Evolutionary conservation across 139 green algal species (phyloP).

Genomic region (Ostreobium quekettii): DNA sequence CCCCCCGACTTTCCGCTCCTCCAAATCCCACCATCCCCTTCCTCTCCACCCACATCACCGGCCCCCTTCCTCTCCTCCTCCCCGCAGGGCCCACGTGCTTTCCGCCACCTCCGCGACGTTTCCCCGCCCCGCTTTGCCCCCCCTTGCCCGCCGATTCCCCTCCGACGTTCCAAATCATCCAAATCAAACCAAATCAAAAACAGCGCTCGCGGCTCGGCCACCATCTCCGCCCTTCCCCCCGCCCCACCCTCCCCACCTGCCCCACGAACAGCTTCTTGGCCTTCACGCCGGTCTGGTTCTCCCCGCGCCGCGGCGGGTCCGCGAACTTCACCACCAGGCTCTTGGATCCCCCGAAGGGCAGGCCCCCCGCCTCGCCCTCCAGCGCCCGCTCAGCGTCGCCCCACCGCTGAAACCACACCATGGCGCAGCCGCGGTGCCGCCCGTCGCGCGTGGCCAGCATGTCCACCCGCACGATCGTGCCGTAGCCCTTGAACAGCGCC

Average conservation of each 20-base stretch:
- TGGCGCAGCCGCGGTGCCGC: slow-evolving; percentile 60
- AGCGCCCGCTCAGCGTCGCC: slow-evolving; percentile 55
- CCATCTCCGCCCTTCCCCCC: neutral
- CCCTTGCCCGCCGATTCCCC: no score
- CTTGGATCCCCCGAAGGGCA: slow-evolving; percentile 1
- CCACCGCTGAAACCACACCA: slow-evolving; percentile 64
- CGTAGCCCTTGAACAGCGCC: neutral
- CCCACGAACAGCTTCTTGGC: slow-evolving; percentile 83
- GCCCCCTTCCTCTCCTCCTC: no score
- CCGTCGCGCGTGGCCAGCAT: slow-evolving; percentile 56
- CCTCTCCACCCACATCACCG: no score
- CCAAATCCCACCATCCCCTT: no score
- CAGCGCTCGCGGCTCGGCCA: no score
- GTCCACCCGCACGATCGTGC: slow-evolving; percentile 2
- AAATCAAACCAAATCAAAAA: no score
- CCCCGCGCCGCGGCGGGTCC: slow-evolving; percentile 47
- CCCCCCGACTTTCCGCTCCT: no score
- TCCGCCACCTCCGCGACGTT: no score
- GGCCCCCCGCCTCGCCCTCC: slow-evolving; percentile 28
- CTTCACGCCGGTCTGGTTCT: slow-evolving; percentile 37
- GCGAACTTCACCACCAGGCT: slow-evolving; percentile 71
- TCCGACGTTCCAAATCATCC: no score
- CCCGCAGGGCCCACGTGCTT: no score
- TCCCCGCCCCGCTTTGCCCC: no score
- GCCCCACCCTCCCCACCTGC: slow-evolving; percentile 40